Base-by-base conservation (phyloP, 2,329 filamentous ascomycete genomes). In the Myriangium duriaei region DNA sequence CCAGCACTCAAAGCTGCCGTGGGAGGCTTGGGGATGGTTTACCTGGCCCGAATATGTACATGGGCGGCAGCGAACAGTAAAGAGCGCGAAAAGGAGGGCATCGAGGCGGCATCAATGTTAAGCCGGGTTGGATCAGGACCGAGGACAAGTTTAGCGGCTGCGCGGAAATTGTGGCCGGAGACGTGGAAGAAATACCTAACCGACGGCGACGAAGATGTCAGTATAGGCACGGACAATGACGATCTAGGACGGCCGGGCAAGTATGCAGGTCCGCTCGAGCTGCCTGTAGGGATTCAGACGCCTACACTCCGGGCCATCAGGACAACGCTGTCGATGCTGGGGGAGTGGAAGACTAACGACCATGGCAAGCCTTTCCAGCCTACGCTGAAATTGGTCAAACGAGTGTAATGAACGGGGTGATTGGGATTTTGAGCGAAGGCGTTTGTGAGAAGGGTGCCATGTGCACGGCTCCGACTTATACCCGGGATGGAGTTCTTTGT, bases 311-410 rank as follows among this genome's bases (percentile, higher is more conserved):
- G 29, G 29, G 29, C 28, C 12, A 30, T 32, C 19, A 39, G 36
- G 36, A 39, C 36, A 3, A 30, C 18, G 30, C n/a, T 39, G 36
- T 28, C 30, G 15, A 39, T 39, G 36, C 14, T 32, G 11, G 30
- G 30, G 29, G 36, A 32, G 19, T 39, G 36, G 36, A 39, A 33
- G 36, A 19, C 13, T 19, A 28, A 33, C 16, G 29, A 26, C 14
- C 7, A 26, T 7, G 21, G 21, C 21, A 33, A 32, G 16, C 14
- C 19, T 28, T 34, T 34, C 15, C n/a, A 15, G 32, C 7, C 32
- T 9, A 34, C 32, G 10, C 15, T 34, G 32, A 34, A 34, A 16
- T 18, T 34, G 12, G 15, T 26, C 21, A 26, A 26, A 7, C n/a
- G n/a, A n/a, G n/a, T 26, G 21, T n/a, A n/a, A n/a, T n/a, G n/a